A percentile compares a stretch with the other conserved stretches of the same genome.
Evolutionary conservation across 768 basidiomycete genomes (phyloP).

Genomic region (Dentipellis sp.): DNA sequence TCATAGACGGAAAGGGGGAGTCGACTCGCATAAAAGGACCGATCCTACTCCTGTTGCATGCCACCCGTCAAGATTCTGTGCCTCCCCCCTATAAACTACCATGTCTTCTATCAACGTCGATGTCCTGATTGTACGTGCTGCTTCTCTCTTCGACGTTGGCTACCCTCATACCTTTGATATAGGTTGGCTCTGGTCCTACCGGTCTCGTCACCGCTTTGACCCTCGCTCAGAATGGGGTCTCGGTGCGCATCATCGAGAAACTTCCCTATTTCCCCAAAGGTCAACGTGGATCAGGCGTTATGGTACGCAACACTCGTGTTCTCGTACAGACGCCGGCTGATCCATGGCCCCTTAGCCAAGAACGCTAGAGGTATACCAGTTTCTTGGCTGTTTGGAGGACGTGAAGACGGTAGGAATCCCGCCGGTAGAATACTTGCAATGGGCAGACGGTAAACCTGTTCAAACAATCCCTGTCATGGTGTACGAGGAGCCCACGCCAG

Average conservation of each 20-base stretch:
- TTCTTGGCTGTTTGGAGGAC: not conserved
- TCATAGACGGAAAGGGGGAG: too few species aligned
- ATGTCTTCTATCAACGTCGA: too few species aligned
- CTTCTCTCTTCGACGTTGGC: too few species aligned
- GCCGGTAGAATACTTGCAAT: not conserved
- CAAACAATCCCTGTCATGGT: not conserved
- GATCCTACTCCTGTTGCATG: too few species aligned
- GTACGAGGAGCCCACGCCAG: not conserved
- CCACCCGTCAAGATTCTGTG: too few species aligned
- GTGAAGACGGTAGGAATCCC: not conserved
- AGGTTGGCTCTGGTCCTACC: slow-evolving; percentile 8
- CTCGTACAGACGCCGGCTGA: not conserved
- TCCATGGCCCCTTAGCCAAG: not conserved
- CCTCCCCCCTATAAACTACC: too few species aligned
- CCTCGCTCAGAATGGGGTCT: slow-evolving; percentile 5
- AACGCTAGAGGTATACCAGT: slow-evolving; percentile 2
- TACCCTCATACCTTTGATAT: not conserved
- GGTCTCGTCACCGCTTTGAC: slow-evolving; percentile 4
- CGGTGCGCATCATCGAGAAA: slow-evolving; percentile 8
- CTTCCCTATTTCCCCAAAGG: not conserved
- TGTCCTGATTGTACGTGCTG: too few species aligned
- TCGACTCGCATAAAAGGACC: too few species aligned
- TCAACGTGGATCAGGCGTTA: slow-evolving; percentile 3
- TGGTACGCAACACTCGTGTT: not conserved
- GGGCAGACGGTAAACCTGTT: not conserved